phyloP scores from a whole-genome alignment of 2,329 filamentous ascomycete species.

The Calonectria multiphialidica region DNA sequence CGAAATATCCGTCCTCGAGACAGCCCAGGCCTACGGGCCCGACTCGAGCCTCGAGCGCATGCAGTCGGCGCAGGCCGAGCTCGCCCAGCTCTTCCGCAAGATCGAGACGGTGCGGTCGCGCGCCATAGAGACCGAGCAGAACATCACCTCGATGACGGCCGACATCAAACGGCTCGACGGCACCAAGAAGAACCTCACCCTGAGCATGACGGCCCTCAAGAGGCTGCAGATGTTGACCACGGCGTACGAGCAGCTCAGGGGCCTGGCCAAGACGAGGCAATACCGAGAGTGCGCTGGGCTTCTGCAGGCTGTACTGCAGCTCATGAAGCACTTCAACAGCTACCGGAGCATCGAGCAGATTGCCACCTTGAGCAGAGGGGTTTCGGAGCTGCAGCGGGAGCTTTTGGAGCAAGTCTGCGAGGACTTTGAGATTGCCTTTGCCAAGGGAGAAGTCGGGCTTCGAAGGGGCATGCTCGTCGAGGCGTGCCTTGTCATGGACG shows the following conservation, averaged over 20 bases:
- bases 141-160: slow-evolving; percentile 98
- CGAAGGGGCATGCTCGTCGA: slow-evolving; percentile 82
- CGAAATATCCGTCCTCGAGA: slow-evolving; percentile 80
- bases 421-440: slow-evolving; percentile 96
- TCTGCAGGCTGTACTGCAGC: slow-evolving; percentile 93
- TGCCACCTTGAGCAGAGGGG: slow-evolving; percentile 89
- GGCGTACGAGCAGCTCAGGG: slow-evolving; percentile 95
- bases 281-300: slow-evolving; percentile 96
- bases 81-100: slow-evolving; percentile 90
- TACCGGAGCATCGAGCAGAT: slow-evolving; percentile 99
- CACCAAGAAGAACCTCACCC: slow-evolving; percentile 95
- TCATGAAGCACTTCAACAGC: slow-evolving; percentile 98
- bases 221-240: slow-evolving; percentile 98
- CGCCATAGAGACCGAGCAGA: slow-evolving; percentile 91
- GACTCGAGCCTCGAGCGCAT: slow-evolving; percentile 91
- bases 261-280: slow-evolving; percentile 85
- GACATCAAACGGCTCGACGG: slow-evolving; percentile 98
- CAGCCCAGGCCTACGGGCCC: slow-evolving; percentile 86
- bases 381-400: slow-evolving; percentile 92
- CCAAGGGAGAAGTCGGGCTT: slow-evolving; percentile 83
- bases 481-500: slow-evolving; percentile 94
- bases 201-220: slow-evolving; percentile 98
- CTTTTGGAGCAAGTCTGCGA: slow-evolving; percentile 98
- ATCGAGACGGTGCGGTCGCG: slow-evolving; percentile 93
- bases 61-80: slow-evolving; percentile 89